Percentiles rank a stretch among this genome's conserved stretches.
Evolutionary conservation across 345 rosid genomes (phyloP).

Genomic region (Heritiera fomes): DNA sequence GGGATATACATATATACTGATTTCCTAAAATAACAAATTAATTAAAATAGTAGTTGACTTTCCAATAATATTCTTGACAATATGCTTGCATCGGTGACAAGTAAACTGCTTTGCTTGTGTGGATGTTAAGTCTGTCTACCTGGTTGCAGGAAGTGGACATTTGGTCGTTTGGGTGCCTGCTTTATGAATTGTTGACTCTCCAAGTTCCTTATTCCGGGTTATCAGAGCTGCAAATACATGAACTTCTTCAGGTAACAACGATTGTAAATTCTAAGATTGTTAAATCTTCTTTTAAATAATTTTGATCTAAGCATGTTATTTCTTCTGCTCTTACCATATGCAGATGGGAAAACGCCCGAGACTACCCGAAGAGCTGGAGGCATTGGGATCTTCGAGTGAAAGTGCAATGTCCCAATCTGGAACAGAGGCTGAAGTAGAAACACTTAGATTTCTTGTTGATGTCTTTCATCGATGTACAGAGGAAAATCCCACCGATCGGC

Average conservation of each 20-base stretch:
- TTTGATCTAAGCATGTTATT: conserved; percentile 12
- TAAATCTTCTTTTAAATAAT: not conserved
- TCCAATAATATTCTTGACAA: too few relatives aligned
- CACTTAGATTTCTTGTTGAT: conserved; percentile 64
- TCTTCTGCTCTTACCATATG: conserved; percentile 11
- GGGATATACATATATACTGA: too few relatives aligned
- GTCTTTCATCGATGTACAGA: conserved; percentile 65
- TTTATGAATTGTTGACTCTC: conserved; percentile 82
- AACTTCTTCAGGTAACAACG: conserved; percentile 61
- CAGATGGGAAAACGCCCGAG: conserved; percentile 79
- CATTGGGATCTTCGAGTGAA: conserved; percentile 39
- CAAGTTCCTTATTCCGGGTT: conserved; percentile 63
- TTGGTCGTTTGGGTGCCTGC: conserved; percentile 95
- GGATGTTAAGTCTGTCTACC: conserved; percentile 16
- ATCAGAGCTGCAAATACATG: conserved; percentile 50
- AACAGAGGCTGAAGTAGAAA: conserved; percentile 46
- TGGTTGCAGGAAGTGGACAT: conserved; percentile 88
- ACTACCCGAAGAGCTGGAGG: conserved; percentile 60
- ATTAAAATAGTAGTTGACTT: too few relatives aligned
- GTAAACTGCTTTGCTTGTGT: not conserved
- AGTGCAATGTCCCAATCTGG: conserved; percentile 29
- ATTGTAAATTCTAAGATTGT: not conserved
- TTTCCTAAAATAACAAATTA: too few relatives aligned
- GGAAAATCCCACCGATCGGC: conserved; percentile 68
- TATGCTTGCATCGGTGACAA: not conserved